These are phyloP conservation scores for Rhizodiscina lignyota DNA, from an alignment of 495 filamentous ascomycete species.

Conservation along the genomic window DNA sequence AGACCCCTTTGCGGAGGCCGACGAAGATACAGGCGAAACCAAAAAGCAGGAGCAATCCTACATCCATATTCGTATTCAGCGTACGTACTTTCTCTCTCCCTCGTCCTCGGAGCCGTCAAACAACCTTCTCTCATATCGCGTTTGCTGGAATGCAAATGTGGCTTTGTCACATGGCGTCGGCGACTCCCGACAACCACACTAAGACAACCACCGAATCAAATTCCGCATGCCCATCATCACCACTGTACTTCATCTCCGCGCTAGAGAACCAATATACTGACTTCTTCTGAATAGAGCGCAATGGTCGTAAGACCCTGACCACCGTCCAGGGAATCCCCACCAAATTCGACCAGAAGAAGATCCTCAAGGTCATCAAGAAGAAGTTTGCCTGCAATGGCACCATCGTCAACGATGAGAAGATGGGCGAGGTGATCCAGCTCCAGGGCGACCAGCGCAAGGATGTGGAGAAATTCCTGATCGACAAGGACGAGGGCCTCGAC, in stretches of 20 bases:
- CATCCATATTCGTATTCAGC: slow-evolving; percentile 99
- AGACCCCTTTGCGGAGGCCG: slow-evolving; percentile 99
- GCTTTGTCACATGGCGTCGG: too few species aligned
- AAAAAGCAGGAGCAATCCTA: slow-evolving; percentile 83
- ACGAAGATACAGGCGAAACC: slow-evolving; percentile 91
- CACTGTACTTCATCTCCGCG: slow-evolving; percentile 12
- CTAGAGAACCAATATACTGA: slow-evolving; percentile 3
- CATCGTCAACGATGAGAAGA: slow-evolving; percentile 89
- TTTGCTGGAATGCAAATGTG: too few species aligned
- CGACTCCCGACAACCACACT: too few species aligned
- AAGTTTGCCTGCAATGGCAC: slow-evolving; percentile 99
- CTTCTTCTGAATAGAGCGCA: slow-evolving; percentile 57
- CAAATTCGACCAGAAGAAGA: slow-evolving; percentile 99
- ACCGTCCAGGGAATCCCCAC: slow-evolving; percentile 95
- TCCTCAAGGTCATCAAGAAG: slow-evolving; percentile 99
- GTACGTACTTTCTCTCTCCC: slow-evolving; percentile 39
- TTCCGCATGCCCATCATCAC: background rate
- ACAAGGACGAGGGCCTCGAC: slow-evolving; percentile 83
- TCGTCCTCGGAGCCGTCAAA: too few species aligned
- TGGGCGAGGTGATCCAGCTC: slow-evolving; percentile 99
- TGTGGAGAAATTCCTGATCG: slow-evolving; percentile 91
- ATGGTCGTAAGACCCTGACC: slow-evolving; percentile 99
- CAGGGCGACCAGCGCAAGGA: slow-evolving; percentile 98
- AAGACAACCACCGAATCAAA: too few species aligned
- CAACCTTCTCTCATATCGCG: too few species aligned